Evolutionary conservation across 306 rosid genomes (phyloP).

Genomic region (Alnus rubra): DNA sequence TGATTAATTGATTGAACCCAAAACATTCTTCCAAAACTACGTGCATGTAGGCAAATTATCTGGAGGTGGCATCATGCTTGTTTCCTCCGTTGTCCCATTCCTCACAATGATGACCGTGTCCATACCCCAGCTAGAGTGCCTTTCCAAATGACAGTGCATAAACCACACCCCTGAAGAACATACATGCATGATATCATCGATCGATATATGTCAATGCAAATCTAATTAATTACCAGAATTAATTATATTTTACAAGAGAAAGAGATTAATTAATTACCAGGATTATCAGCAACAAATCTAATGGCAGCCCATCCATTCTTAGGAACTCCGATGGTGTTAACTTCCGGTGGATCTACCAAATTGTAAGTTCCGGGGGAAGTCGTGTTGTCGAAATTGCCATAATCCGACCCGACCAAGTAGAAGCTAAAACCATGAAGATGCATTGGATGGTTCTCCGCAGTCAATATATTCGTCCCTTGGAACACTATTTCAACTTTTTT

Average conservation of each 20-base stretch:
- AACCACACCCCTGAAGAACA: conserved; percentile 40
- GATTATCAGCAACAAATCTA: conserved; percentile 34
- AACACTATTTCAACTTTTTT: conserved; percentile 26
- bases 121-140: conserved; percentile 47
- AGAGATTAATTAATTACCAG: conserved; percentile 20
- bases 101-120: conserved; percentile 35
- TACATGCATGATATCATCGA: neutral
- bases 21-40: neutral
- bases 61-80: conserved; percentile 35
- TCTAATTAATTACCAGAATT: no score
- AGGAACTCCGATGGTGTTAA: conserved; percentile 33
- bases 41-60: conserved; percentile 37
- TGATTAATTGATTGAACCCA: neutral
- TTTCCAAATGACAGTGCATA: conserved; percentile 46
- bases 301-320: conserved; percentile 35
- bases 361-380: conserved; percentile 18
- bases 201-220: no score
- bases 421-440: conserved; percentile 46
- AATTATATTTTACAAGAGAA: neutral
- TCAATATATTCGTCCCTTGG: conserved; percentile 36
- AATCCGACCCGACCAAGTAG: conserved; percentile 37
- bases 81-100: conserved; percentile 27
- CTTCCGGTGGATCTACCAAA: conserved; percentile 35
- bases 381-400: conserved; percentile 23
- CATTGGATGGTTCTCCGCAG: conserved; percentile 43